phyloP scores from a whole-genome alignment of 805 yeast species.

The Ogataea nitratoaversa region DNA sequence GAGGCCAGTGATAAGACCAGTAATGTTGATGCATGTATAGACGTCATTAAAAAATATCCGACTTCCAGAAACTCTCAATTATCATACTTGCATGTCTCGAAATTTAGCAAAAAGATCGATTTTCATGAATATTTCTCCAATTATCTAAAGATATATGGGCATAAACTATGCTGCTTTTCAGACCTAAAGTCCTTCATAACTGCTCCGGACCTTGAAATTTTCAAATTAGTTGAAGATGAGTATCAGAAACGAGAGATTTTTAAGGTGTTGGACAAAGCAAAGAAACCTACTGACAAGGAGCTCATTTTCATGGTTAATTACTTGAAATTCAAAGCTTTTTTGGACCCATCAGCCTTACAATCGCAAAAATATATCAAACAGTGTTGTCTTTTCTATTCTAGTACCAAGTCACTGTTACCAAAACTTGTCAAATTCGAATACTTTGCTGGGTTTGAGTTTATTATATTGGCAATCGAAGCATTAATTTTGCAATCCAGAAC shows the following conservation, averaged over 20 bases:
- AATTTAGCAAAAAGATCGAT: conserved; percentile 8
- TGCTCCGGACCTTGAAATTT: neutral
- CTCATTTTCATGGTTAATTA: conserved; percentile 27
- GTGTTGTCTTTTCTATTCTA: conserved; percentile 37
- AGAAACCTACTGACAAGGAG: conserved; percentile 19
- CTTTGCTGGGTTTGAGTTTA: conserved; percentile 62
- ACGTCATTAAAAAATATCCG: conserved; percentile 29
- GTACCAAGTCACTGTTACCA: conserved; percentile 33
- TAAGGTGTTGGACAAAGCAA: conserved; percentile 6
- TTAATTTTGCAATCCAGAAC: conserved; percentile 11
- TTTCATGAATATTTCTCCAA: conserved; percentile 29
- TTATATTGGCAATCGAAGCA: conserved; percentile 49
- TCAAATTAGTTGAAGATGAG: conserved; percentile 8
- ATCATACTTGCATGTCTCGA: conserved; percentile 45
- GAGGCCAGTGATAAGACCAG: conserved; percentile 39
- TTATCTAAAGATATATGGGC: conserved; percentile 44
- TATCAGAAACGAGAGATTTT: conserved; percentile 7
- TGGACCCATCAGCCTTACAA: conserved; percentile 22
- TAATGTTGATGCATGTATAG: conserved; percentile 29
- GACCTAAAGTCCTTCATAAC: conserved; percentile 45
- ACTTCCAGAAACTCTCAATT: conserved; percentile 54
- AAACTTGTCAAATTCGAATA: conserved; percentile 60
- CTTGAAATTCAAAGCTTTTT: conserved; percentile 41
- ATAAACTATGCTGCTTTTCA: conserved; percentile 60
- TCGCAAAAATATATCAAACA: conserved; percentile 24